Conservation (phyloP, 257 asterid genomes). For the Nicotiana benthamiana region DNA sequence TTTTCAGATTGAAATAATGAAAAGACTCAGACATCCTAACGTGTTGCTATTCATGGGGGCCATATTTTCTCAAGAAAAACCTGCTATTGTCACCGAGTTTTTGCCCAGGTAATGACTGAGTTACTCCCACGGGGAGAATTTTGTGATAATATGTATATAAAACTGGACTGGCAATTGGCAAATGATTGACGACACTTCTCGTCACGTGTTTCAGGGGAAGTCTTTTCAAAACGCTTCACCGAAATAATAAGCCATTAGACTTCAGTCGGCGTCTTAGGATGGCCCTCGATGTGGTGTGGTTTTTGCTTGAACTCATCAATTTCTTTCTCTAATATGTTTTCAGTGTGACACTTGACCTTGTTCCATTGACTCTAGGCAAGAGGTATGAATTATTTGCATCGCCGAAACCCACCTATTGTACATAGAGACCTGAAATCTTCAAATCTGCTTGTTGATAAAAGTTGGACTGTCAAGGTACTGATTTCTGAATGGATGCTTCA, state of each 20-base stretch:
- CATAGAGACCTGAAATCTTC: conserved; percentile 83
- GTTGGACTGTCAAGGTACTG: conserved; percentile 76
- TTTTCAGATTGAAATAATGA: conserved; percentile 59
- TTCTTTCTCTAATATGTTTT: neutral
- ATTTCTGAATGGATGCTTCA: neutral
- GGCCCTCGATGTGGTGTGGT: conserved; percentile 74
- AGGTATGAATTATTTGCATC: conserved; percentile 84
- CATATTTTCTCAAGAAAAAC: conserved; percentile 47
- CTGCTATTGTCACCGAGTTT: conserved; percentile 62
- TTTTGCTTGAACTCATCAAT: conserved; percentile 1
- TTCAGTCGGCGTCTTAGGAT: conserved; percentile 56
- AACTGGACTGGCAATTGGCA: neutral
- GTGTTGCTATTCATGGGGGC: conserved; percentile 81
- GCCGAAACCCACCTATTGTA: conserved; percentile 71
- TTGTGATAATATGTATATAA: neutral
- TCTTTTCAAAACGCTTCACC: conserved; percentile 58
- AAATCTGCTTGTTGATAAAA: conserved; percentile 67
- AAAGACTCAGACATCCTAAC: conserved; percentile 71
- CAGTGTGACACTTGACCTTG: neutral
- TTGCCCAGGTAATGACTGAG: conserved; percentile 42
- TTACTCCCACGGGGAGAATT: neutral
- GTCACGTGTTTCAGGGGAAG: conserved; percentile 56
- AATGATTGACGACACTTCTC: neutral
- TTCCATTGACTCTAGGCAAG: conserved; percentile 45
- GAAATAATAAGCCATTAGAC: conserved; percentile 48